Percentiles rank a stretch among this genome's conserved stretches.
Conservation (phyloP, 2,329 filamentous ascomycete genomes). For the Fusarium solani-melongenae region DNA sequence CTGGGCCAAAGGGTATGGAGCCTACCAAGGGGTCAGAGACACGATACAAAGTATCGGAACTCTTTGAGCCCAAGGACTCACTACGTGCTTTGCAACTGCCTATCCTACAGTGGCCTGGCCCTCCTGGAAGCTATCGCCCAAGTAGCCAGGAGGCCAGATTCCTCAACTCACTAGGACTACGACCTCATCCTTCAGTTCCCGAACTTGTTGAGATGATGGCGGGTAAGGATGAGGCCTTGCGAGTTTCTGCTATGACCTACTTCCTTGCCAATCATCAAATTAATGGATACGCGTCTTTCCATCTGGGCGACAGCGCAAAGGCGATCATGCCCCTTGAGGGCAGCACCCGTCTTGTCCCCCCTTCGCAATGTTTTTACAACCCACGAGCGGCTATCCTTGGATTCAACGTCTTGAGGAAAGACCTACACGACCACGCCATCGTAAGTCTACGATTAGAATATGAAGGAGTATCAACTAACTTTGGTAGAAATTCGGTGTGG, state of each 20-base stretch:
- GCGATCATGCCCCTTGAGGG: conserved; percentile 80
- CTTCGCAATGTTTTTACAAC: conserved; percentile 85
- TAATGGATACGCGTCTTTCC: conserved; percentile 78
- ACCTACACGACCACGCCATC: conserved; percentile 81
- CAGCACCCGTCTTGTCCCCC: conserved; percentile 74
- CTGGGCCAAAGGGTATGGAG: conserved; percentile 66
- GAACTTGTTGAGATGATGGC: conserved; percentile 85
- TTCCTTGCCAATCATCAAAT: conserved; percentile 83
- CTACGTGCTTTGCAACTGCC: conserved; percentile 78
- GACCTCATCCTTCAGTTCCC: conserved; percentile 74
- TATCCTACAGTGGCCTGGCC: conserved; percentile 83
- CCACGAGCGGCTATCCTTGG: conserved; percentile 80
- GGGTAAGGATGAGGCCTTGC: conserved; percentile 66
- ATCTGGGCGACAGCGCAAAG: conserved; percentile 64
- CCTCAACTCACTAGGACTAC: conserved; percentile 77
- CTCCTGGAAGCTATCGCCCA: conserved; percentile 70
- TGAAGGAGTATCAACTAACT: conserved; percentile 10
- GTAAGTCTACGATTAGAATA: conserved; percentile 48
- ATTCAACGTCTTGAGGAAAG: conserved; percentile 79
- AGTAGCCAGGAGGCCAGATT: conserved; percentile 79
- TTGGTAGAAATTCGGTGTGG: conserved; percentile 81
- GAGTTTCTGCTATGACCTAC: conserved; percentile 80
- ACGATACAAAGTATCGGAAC: conserved; percentile 78
- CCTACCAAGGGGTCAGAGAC: conserved; percentile 61
- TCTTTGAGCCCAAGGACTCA: conserved; percentile 82